phyloP scores from a whole-genome alignment of 2,329 filamentous ascomycete species.

The Graphiopsis chlorocephala region DNA sequence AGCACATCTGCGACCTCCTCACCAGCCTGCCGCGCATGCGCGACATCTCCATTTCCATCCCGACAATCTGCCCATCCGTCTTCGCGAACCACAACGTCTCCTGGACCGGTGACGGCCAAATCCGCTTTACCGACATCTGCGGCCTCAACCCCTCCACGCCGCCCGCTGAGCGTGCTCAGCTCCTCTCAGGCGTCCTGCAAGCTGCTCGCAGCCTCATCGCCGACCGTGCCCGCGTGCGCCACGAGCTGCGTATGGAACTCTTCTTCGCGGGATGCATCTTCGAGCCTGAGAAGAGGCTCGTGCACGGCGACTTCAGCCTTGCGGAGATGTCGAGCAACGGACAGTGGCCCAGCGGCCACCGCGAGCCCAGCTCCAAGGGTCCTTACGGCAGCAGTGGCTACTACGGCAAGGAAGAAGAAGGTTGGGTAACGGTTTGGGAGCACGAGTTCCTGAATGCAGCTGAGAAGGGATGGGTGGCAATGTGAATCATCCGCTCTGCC shows the following conservation, averaged over 20 bases:
- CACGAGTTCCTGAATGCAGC: constrained; percentile 34
- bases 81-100: constrained; percentile 45
- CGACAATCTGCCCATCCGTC: constrained; percentile 47
- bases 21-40: constrained; percentile 46
- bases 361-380: constrained; percentile 43
- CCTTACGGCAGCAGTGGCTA: constrained; percentile 50
- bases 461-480: constrained; percentile 32
- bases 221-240: constrained; percentile 36
- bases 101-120: constrained; percentile 49
- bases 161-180: constrained; percentile 32
- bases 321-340: constrained; percentile 42
- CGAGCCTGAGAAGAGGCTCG: constrained; percentile 44
- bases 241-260: constrained; percentile 46
- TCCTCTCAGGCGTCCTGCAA: constrained; percentile 41
- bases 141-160: constrained; percentile 37
- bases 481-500: constrained; percentile 20
- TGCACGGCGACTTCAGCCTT: constrained; percentile 50
- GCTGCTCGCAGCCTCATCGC: constrained; percentile 43
- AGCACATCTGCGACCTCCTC: constrained; percentile 50
- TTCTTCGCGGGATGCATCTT: constrained; percentile 54
- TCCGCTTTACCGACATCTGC: constrained; percentile 50
- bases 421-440: constrained; percentile 39
- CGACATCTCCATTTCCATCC: constrained; percentile 49
- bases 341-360: constrained; percentile 37
- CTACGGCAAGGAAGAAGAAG: constrained; percentile 49